phyloP scores from a whole-genome alignment of 805 yeast species.

The Hanseniaspora valbyensis region DNA sequence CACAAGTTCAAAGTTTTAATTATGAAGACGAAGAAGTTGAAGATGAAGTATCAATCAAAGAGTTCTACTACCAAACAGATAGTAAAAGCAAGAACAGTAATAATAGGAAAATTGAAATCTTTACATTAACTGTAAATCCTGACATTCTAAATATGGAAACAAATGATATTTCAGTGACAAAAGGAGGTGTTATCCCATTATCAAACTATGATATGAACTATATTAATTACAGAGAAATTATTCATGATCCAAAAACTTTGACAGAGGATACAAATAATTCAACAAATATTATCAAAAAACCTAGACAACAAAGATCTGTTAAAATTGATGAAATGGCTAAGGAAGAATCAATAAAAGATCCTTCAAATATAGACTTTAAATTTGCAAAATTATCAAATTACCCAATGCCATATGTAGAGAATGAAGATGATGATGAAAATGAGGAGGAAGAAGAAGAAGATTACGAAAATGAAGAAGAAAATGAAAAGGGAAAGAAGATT shows the following conservation, averaged over 20 bases:
- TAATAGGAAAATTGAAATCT: background rate
- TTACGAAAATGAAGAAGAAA: constrained; percentile 2
- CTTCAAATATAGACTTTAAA: constrained; percentile 13
- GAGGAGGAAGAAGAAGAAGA: constrained; percentile 11
- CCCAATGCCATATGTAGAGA: constrained; percentile 9
- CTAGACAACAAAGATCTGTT: constrained; percentile 13
- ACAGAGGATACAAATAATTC: background rate
- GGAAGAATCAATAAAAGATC: constrained; percentile 10
- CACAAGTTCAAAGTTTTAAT: background rate
- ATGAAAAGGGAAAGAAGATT: constrained; percentile 1
- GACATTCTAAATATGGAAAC: constrained; percentile 12
- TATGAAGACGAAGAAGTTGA: constrained; percentile 9
- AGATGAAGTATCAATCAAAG: constrained; percentile 1
- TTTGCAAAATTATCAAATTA: constrained; percentile 9
- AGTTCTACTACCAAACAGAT: constrained; percentile 11
- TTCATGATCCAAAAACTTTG: constrained; percentile 12
- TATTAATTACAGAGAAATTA: constrained; percentile 10
- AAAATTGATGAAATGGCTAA: constrained; percentile 14
- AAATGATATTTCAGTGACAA: constrained; percentile 12
- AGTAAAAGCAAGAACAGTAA: background rate
- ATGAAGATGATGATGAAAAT: constrained; percentile 1
- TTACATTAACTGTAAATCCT: background rate
- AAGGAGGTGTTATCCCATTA: constrained; percentile 14
- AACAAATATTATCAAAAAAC: background rate
- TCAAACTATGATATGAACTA: constrained; percentile 12